Conservation (phyloP, 2,329 filamentous ascomycete species). For the Fusarium irregulare region DNA sequence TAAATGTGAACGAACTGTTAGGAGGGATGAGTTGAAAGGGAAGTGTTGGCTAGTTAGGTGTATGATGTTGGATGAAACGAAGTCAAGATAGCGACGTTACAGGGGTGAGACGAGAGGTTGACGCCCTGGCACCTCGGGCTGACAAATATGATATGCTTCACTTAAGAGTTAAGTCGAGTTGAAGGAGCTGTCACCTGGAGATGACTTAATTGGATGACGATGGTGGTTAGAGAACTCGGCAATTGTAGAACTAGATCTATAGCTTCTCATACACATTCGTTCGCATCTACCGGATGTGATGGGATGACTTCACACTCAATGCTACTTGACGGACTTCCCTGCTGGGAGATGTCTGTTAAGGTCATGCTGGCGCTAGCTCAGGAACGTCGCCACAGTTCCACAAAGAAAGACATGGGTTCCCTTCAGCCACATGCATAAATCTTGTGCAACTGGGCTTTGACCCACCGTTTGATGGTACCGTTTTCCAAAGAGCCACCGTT, state of each 20-base stretch:
- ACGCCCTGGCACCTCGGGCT: slow-evolving; percentile 20
- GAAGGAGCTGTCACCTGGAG: neutral
- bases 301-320: neutral
- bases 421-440: slow-evolving; percentile 2
- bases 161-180: neutral
- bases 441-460: neutral
- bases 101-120: slow-evolving; percentile 31
- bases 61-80: slow-evolving; percentile 6
- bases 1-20: neutral
- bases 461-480: neutral
- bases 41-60: neutral
- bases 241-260: neutral
- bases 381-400: neutral
- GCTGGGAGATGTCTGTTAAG: slow-evolving; percentile 7
- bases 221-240: neutral
- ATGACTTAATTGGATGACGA: no score
- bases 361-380: neutral
- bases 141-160: slow-evolving; percentile 27
- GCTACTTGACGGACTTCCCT: neutral
- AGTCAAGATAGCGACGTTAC: slow-evolving; percentile 3
- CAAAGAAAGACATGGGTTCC: neutral
- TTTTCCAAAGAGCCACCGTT: neutral
- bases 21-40: neutral
- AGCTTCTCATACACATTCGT: neutral
- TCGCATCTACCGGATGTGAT: neutral